A percentile compares a stretch with the other conserved stretches of the same genome.
phyloP scores from a whole-genome alignment of 768 basidiomycete species.

The Mycena rosella region DNA sequence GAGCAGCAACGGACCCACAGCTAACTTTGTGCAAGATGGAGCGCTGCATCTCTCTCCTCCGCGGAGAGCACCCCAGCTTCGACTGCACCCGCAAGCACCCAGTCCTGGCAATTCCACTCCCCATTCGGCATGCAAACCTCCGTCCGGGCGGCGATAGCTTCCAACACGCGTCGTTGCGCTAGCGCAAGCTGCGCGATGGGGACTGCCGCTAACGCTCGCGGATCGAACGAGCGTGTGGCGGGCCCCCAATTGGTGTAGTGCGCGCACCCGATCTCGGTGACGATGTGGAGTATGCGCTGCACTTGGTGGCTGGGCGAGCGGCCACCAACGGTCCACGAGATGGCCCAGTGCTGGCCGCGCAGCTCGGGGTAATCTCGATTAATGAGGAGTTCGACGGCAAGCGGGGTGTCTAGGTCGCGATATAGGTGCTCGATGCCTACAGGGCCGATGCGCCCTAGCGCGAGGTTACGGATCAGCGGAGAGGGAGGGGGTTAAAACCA shows the following conservation, averaged over 20 bases:
- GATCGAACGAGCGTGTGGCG: slow-evolving; percentile 35
- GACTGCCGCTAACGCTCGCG: slow-evolving; percentile 18
- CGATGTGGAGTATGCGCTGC: slow-evolving; percentile 38
- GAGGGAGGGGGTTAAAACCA: too few species aligned
- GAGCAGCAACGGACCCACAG: too few species aligned
- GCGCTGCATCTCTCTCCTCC: not conserved
- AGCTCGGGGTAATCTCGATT: not conserved
- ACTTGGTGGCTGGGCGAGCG: slow-evolving; percentile 30
- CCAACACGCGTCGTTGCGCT: slow-evolving; percentile 36
- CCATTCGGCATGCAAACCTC: slow-evolving; percentile 42
- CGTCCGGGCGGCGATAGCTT: slow-evolving; percentile 38
- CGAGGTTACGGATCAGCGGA: not conserved
- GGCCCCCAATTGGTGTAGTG: slow-evolving; percentile 47
- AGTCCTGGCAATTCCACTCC: slow-evolving; percentile 48
- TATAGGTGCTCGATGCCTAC: not conserved
- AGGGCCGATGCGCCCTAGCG: not conserved
- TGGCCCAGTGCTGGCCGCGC: slow-evolving; percentile 40
- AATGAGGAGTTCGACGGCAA: slow-evolving; percentile 1
- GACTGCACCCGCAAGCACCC: slow-evolving; percentile 40
- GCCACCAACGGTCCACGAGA: slow-evolving; percentile 40
- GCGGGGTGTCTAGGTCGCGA: not conserved
- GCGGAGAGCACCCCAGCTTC: slow-evolving; percentile 20
- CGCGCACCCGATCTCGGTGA: slow-evolving; percentile 35
- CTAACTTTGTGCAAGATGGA: not conserved
- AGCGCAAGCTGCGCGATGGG: slow-evolving; percentile 16